phyloP scores from a whole-genome alignment of 306 rosid genomes.

The Cucurbita argyrosperma region DNA sequence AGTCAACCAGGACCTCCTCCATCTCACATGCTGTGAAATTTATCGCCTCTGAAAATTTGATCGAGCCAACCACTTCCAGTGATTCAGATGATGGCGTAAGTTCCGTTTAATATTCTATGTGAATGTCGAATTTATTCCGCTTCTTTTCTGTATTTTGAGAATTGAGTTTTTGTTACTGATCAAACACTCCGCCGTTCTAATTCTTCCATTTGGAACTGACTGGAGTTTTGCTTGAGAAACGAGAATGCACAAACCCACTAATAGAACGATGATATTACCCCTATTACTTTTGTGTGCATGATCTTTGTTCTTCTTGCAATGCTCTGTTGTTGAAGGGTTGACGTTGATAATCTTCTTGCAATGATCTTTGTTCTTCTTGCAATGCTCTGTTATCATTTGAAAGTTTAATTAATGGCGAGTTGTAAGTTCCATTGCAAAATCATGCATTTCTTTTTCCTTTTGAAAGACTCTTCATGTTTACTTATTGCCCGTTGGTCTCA shows the following conservation, averaged over 20 bases:
- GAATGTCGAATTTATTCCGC: constrained; percentile 1
- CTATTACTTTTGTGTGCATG: background rate
- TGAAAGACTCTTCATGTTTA: background rate
- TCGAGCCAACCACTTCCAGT: constrained; percentile 66
- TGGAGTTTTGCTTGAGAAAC: background rate
- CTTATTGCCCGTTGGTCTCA: background rate
- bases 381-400: background rate
- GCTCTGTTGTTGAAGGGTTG: background rate
- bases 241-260: background rate
- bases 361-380: background rate
- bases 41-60: constrained; percentile 39
- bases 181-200: background rate
- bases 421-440: background rate
- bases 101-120: constrained; percentile 1
- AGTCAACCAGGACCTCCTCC: constrained; percentile 46
- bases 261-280: background rate
- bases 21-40: constrained; percentile 49
- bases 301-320: background rate
- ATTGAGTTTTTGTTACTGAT: background rate
- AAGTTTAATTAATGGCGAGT: background rate
- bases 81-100: constrained; percentile 92
- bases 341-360: background rate
- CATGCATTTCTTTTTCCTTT: background rate
- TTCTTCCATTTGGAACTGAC: background rate
- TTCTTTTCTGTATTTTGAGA: background rate